Percentiles rank a stretch among this genome's conserved stretches.
These are phyloP conservation scores for Polyplosphaeria fusca DNA, from an alignment of 495 filamentous ascomycete species.

Conservation along the genomic window DNA sequence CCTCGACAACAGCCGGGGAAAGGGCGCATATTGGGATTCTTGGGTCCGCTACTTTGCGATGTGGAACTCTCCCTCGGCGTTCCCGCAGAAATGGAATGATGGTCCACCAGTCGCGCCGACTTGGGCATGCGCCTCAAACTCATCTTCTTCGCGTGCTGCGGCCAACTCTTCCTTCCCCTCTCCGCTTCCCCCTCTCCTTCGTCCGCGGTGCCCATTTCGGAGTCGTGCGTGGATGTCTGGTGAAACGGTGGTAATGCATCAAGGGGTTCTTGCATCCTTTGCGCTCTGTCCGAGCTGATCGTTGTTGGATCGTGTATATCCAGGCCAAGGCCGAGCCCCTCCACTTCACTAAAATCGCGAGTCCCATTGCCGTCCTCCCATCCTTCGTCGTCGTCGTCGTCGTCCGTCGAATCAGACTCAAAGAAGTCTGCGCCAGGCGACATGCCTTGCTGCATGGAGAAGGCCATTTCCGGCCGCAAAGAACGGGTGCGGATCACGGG, in stretches of 20 bases:
- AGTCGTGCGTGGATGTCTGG: conserved; percentile 1
- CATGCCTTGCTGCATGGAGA: conserved; percentile 9
- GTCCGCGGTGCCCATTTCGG: neutral
- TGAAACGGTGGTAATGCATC: conserved; percentile 6
- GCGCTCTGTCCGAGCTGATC: too few species aligned
- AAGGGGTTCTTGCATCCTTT: neutral
- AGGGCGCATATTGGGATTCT: too few species aligned
- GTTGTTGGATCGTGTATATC: neutral
- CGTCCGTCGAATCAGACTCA: conserved; percentile 9
- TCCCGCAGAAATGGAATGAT: conserved; percentile 4
- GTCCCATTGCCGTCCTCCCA: conserved; percentile 7
- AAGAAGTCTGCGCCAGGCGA: conserved; percentile 20
- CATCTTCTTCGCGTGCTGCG: neutral
- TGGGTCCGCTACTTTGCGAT: too few species aligned
- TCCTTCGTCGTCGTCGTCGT: neutral
- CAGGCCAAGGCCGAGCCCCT: neutral
- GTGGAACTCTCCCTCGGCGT: too few species aligned
- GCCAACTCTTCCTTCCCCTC: neutral
- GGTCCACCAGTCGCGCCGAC: conserved; percentile 2
- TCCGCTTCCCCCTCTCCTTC: neutral
- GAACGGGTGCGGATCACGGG: conserved; percentile 5
- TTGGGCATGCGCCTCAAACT: neutral
- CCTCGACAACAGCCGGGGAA: too few species aligned
- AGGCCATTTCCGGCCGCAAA: conserved; percentile 21
- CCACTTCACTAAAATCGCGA: conserved; percentile 2